Evolutionary conservation across 2,329 filamentous ascomycete species (phyloP), one percentile per base, ranked within the genome.

Genomic region (Penicillium brasilianum): DNA sequence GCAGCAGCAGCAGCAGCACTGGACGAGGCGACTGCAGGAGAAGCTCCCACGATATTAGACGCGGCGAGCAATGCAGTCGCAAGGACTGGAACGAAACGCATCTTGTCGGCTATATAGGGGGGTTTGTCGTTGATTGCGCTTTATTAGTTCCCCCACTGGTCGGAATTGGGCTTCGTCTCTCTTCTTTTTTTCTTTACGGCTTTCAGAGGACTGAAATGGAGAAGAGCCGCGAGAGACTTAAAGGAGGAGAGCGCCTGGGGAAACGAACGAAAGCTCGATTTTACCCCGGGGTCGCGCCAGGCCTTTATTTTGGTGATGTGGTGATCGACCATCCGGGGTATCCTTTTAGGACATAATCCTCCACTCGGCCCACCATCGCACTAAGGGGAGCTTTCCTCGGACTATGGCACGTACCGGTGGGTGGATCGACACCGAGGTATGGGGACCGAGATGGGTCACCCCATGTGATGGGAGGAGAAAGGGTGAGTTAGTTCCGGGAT

Each of bases 31-130:
- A 49, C 67, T 41, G 64, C 60, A 9, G 66, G 64, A 10, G 64
- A 66, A 39, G 65, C 65, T 55, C 67, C 67, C 43, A 58, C 57
- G 50, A 67, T 66, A 48, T 67, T 64, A 25, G 53, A 44, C 46
- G 56, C 50, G 41, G 67, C 60, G 53, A 69, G 61, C 51, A 69
- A 53, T 20, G 67, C 66, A 41, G 67, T 69, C 34, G 66, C 60
- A 16, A 69, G 28, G 44, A 66, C 65, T 48, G 67, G 66, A 60
- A 69, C 59, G 49, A 69, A 67, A 67, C 67, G 67, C 67, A 69
- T 69, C 14, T 41, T 68, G 60, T 58, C 34, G 32, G 51, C 25
- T 28, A 28, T 28, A 28, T 28, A 28, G 25, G 25, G 25, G 25
- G n/a, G n/a, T n/a, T 28, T 28, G 25, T 28, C 25, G 25, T 28